Percentiles rank a stretch among this genome's conserved stretches.
phyloP scores from a whole-genome alignment of 345 rosid species.

The Sonneratia alba region DNA sequence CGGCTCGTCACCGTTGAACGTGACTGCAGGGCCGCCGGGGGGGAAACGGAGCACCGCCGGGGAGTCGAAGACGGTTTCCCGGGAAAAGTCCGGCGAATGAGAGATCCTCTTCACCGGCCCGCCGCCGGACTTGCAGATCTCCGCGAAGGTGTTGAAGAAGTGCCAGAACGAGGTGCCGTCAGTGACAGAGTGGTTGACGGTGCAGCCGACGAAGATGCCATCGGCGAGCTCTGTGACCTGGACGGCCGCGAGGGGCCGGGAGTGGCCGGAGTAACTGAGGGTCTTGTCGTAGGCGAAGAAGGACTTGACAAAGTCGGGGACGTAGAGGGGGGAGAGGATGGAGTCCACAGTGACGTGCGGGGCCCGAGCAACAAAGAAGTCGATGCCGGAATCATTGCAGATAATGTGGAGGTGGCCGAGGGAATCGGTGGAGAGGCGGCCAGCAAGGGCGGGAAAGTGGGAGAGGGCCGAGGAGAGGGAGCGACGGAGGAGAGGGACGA shows the following conservation, averaged over 20 bases:
- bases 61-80: slow-evolving; percentile 58
- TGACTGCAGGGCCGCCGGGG: slow-evolving; percentile 60
- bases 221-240: slow-evolving; percentile 75
- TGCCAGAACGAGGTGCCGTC: slow-evolving; percentile 98
- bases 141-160: slow-evolving; percentile 81
- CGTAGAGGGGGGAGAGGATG: slow-evolving; percentile 35
- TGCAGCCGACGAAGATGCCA: slow-evolving; percentile 66
- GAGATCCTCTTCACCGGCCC: slow-evolving; percentile 44
- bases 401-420: slow-evolving; percentile 52
- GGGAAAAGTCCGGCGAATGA: slow-evolving; percentile 57
- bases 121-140: slow-evolving; percentile 34
- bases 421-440: slow-evolving; percentile 57
- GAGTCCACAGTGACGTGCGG: slow-evolving; percentile 22
- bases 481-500: slow-evolving; percentile 38
- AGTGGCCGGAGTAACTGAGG: slow-evolving; percentile 72
- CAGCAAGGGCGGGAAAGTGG: slow-evolving; percentile 76
- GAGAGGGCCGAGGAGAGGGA: slow-evolving; percentile 66
- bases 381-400: slow-evolving; percentile 70
- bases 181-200: slow-evolving; percentile 74
- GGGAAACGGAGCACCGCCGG: slow-evolving; percentile 59
- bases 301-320: slow-evolving; percentile 49
- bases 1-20: slow-evolving; percentile 61
- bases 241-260: slow-evolving; percentile 61
- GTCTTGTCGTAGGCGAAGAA: slow-evolving; percentile 65
- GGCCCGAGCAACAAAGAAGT: slow-evolving; percentile 57